Evolutionary conservation across 345 rosid species (phyloP).

Genomic region (Populus simonii): DNA sequence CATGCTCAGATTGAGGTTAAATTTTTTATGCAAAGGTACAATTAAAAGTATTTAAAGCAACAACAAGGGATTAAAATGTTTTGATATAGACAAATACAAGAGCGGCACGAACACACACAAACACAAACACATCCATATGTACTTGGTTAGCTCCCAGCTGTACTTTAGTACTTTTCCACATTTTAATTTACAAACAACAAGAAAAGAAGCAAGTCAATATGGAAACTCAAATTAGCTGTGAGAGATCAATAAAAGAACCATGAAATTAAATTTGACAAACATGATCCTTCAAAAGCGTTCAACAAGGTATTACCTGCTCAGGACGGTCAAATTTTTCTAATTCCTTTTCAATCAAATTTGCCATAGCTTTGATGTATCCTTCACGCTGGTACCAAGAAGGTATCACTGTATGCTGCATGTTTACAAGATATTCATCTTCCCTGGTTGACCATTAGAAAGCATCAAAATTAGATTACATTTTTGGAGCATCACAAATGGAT

Average conservation of each 20-base stretch:
- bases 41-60: not conserved
- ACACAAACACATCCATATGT: too few relatives aligned
- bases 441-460: constrained; percentile 42
- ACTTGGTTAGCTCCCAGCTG: not conserved
- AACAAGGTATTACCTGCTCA: constrained; percentile 50
- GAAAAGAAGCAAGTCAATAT: not conserved
- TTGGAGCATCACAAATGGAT: not conserved
- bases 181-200: not conserved
- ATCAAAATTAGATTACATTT: constrained; percentile 4
- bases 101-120: too few relatives aligned
- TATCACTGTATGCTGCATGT: constrained; percentile 97
- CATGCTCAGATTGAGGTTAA: constrained; percentile 8
- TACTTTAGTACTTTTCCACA: too few relatives aligned
- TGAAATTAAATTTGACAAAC: not conserved
- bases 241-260: not conserved
- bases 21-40: not conserved
- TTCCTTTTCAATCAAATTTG: constrained; percentile 75
- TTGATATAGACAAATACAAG: not conserved
- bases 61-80: not conserved
- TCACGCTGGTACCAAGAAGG: constrained; percentile 99
- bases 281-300: not conserved
- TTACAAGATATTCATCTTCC: constrained; percentile 96
- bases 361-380: constrained; percentile 90
- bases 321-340: constrained; percentile 59
- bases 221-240: not conserved